phyloP scores from a whole-genome alignment of 306 rosid genomes.

The Lupinus albus region DNA sequence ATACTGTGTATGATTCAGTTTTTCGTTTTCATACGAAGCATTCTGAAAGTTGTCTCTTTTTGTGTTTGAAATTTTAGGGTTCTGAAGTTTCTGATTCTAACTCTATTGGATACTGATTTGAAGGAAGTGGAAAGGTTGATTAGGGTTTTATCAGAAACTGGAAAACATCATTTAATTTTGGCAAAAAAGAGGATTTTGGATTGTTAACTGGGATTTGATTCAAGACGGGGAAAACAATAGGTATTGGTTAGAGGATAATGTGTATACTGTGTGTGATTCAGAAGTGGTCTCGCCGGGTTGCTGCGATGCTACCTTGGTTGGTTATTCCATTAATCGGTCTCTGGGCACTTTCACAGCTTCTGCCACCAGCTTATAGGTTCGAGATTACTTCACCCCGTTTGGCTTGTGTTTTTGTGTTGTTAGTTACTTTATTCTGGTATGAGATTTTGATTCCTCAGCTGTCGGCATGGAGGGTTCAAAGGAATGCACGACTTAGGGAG shows the following conservation, averaged over 20 bases:
- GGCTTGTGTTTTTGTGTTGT: slow-evolving; percentile 90
- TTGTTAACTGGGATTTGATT: slow-evolving; percentile 54
- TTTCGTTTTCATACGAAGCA: slow-evolving; percentile 27
- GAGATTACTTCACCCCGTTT: slow-evolving; percentile 94
- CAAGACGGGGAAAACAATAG: slow-evolving; percentile 54
- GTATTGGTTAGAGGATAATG: slow-evolving; percentile 88
- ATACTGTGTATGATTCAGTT: too few species aligned
- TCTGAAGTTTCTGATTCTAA: slow-evolving; percentile 52
- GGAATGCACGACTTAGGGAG: slow-evolving; percentile 85
- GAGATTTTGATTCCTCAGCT: slow-evolving; percentile 99
- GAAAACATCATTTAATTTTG: slow-evolving; percentile 45
- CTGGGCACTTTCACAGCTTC: slow-evolving; percentile 96
- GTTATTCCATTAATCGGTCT: slow-evolving; percentile 92
- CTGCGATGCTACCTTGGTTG: slow-evolving; percentile 99
- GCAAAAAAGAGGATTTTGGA: slow-evolving; percentile 19
- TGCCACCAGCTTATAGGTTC: slow-evolving; percentile 91
- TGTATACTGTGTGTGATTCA: slow-evolving; percentile 99
- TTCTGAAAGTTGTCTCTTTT: slow-evolving; percentile 39
- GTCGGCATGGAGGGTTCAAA: slow-evolving; percentile 81
- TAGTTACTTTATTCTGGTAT: slow-evolving; percentile 97
- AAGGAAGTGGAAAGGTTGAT: slow-evolving; percentile 31
- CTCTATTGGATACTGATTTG: slow-evolving; percentile 47
- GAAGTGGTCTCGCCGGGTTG: slow-evolving; percentile 99
- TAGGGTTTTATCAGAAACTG: slow-evolving; percentile 54
- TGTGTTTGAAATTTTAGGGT: slow-evolving; percentile 68